These are phyloP conservation scores for Pseudoneurospora amorphoporcata DNA, from an alignment of 495 filamentous ascomycete genomes.

Conservation along the genomic window DNA sequence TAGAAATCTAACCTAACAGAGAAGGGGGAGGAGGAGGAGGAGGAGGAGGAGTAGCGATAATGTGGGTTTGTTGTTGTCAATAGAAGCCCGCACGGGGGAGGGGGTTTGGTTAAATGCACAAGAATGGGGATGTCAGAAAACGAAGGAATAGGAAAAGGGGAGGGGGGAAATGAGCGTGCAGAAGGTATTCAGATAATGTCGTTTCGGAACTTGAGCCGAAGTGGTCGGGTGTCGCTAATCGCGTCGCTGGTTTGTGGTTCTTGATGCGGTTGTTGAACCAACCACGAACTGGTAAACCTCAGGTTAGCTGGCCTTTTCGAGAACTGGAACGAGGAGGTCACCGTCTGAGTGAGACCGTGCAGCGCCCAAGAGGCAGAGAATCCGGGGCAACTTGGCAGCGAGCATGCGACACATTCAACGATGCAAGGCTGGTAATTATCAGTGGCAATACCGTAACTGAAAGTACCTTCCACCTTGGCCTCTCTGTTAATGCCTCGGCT, in stretches of 20 bases:
- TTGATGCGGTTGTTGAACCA: not conserved
- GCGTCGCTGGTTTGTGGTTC: not conserved
- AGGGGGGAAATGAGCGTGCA: not conserved
- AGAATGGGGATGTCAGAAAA: not conserved
- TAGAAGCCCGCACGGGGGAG: not conserved
- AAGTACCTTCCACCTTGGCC: not conserved
- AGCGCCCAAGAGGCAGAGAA: not conserved
- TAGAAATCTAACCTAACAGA: not conserved
- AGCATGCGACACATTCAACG: not conserved
- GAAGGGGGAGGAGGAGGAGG: not conserved
- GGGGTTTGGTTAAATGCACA: not conserved
- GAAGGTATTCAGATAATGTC: slow-evolving; percentile 1
- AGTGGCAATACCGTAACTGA: not conserved
- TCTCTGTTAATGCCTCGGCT: not conserved
- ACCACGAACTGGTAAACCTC: not conserved
- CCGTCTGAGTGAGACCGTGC: not conserved
- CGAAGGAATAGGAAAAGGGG: not conserved
- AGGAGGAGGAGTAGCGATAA: not conserved
- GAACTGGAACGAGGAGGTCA: not conserved
- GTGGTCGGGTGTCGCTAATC: not conserved
- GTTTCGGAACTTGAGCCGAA: not conserved
- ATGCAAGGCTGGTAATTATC: not conserved
- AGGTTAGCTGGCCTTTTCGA: not conserved
- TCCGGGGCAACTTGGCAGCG: not conserved
- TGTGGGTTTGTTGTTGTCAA: not conserved